A percentile compares a stretch with the other conserved stretches of the same genome.
These are phyloP conservation scores for Salix arbutifolia DNA, from an alignment of 345 rosid genomes.

Conservation along the genomic window DNA sequence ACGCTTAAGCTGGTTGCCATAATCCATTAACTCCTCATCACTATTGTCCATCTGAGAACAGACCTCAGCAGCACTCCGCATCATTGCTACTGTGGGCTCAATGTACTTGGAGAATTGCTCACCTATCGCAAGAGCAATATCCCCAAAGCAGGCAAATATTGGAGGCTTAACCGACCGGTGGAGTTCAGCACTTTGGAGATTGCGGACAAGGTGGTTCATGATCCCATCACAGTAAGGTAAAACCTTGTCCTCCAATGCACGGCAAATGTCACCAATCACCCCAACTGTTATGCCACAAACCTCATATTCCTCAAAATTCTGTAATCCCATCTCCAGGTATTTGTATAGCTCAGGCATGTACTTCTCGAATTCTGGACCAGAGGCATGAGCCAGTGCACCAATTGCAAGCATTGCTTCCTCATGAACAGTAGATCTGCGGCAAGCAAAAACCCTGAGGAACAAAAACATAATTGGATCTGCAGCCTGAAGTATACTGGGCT, in stretches of 20 bases:
- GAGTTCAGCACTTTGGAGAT: conserved; percentile 69
- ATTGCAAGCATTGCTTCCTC: conserved; percentile 99
- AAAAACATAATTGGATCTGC: conserved; percentile 82
- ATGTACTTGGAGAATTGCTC: conserved; percentile 72
- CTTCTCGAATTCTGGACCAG: conserved; percentile 69
- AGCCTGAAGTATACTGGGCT: conserved; percentile 51
- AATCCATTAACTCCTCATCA: conserved; percentile 82
- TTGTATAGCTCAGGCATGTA: conserved; percentile 77
- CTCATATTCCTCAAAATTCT: conserved; percentile 87
- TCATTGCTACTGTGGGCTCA: conserved; percentile 54
- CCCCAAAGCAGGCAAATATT: conserved; percentile 88
- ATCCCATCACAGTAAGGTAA: conserved; percentile 85
- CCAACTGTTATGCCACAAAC: conserved; percentile 91
- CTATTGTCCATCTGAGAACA: conserved; percentile 61
- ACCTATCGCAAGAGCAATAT: conserved; percentile 84
- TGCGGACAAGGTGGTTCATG: conserved; percentile 66
- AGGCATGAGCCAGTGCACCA: conserved; percentile 90
- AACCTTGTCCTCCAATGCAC: conserved; percentile 73
- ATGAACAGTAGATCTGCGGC: conserved; percentile 90
- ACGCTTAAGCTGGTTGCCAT: conserved; percentile 71
- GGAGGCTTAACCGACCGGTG: conserved; percentile 95
- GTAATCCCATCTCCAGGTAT: conserved; percentile 82
- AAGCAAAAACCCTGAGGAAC: conserved; percentile 78
- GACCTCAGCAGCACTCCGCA: conserved; percentile 80
- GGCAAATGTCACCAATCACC: conserved; percentile 83